Evolutionary conservation across 768 basidiomycete genomes (phyloP).

Genomic region (Lanmaoa rubissima): DNA sequence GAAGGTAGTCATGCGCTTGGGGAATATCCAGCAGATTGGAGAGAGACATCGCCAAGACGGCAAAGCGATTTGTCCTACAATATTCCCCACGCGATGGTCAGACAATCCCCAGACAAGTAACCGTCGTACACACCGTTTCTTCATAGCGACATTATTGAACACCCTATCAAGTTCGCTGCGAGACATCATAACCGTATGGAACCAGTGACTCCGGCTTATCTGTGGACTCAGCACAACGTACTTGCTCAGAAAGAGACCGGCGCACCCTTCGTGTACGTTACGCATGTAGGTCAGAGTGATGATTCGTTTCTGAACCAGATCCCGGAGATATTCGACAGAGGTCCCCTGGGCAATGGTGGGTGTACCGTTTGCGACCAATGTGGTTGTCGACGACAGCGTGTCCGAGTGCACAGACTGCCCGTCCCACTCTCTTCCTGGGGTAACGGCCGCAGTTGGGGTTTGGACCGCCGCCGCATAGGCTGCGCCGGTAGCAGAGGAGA

Average conservation of each 20-base stretch:
- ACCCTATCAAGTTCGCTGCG: conserved; percentile 68
- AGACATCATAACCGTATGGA: conserved; percentile 81
- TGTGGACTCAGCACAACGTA: neutral
- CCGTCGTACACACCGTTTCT: conserved; percentile 57
- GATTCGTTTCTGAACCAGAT: conserved; percentile 80
- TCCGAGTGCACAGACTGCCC: conserved; percentile 63
- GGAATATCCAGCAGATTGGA: conserved; percentile 79
- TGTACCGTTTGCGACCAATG: conserved; percentile 36
- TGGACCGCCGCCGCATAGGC: conserved; percentile 37
- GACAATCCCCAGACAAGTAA: neutral
- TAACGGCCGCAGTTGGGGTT: conserved; percentile 38
- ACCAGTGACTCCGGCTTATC: conserved; percentile 77
- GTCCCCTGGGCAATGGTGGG: conserved; percentile 52
- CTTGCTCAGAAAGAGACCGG: conserved; percentile 13
- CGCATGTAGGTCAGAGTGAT: conserved; percentile 83
- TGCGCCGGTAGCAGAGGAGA: conserved; percentile 37
- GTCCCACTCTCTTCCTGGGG: conserved; percentile 64
- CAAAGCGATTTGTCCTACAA: conserved; percentile 74
- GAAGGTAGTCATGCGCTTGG: conserved; percentile 76
- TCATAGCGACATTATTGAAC: conserved; percentile 75
- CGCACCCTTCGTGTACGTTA: conserved; percentile 84
- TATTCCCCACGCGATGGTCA: conserved; percentile 7
- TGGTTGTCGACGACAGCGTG: conserved; percentile 37
- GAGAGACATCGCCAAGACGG: conserved; percentile 84
- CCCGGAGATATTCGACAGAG: conserved; percentile 75